phyloP scores from a whole-genome alignment of 106 monocot species.

The Vanilla planifolia region DNA sequence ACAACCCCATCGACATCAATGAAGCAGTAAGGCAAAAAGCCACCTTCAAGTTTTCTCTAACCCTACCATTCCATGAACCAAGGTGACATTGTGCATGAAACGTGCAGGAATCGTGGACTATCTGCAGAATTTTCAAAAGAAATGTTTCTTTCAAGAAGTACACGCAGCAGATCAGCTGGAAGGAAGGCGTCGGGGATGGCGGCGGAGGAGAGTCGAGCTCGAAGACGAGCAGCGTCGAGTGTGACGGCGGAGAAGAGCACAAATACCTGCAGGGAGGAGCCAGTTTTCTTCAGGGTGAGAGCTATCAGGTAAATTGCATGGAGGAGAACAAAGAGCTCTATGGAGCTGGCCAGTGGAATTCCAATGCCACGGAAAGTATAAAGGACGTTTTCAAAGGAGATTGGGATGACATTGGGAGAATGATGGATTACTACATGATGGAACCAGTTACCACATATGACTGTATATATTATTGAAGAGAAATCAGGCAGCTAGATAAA shows the following conservation, averaged over 20 bases:
- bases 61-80: no score
- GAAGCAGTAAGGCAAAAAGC: constrained; percentile 35
- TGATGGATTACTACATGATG: constrained; percentile 34
- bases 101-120: constrained; percentile 72
- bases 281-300: not conserved
- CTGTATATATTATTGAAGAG: constrained; percentile 13
- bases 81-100: no score
- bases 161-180: constrained; percentile 15
- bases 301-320: not conserved
- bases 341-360: constrained; percentile 23
- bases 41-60: no score
- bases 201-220: constrained; percentile 27
- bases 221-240: constrained; percentile 46
- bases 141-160: constrained; percentile 24
- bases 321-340: constrained; percentile 19
- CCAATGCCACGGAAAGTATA: not conserved
- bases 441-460: constrained; percentile 22
- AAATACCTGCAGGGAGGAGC: not conserved
- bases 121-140: constrained; percentile 79
- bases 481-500: no score
- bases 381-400: constrained; percentile 24
- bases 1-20: constrained; percentile 18
- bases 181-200: constrained; percentile 8
- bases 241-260: constrained; percentile 33
- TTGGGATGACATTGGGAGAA: constrained; percentile 80